phyloP scores from a whole-genome alignment of 441 rosid species.

The Populus trichocarpa region DNA sequence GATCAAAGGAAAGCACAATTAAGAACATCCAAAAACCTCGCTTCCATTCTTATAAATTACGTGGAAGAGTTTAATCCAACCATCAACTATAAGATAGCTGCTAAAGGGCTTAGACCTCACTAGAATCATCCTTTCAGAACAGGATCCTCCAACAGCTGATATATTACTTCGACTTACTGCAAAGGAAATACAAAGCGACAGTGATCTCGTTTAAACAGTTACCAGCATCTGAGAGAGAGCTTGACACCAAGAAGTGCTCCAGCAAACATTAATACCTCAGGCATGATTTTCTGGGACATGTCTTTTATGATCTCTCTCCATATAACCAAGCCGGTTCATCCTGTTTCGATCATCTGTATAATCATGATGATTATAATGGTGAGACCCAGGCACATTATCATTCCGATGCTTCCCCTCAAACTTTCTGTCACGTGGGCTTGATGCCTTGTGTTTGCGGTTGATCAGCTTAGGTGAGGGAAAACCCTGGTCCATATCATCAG shows the following conservation, averaged over 20 bases:
- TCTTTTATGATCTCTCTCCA: conserved; percentile 43
- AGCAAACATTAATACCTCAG: neutral
- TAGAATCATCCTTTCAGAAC: neutral
- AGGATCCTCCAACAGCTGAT: neutral
- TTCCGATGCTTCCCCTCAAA: conserved; percentile 34
- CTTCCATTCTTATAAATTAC: conserved; percentile 10
- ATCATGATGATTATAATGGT: conserved; percentile 24
- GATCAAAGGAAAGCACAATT: neutral
- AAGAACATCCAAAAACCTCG: neutral
- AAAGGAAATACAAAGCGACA: neutral
- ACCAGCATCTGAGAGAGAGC: neutral
- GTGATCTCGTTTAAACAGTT: neutral
- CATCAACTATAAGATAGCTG: conserved; percentile 2
- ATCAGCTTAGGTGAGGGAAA: conserved; percentile 33
- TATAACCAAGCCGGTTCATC: conserved; percentile 28
- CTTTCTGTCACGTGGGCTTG: conserved; percentile 30
- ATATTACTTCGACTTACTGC: neutral
- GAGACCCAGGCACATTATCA: conserved; percentile 19
- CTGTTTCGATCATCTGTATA: conserved; percentile 28
- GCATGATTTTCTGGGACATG: conserved; percentile 33
- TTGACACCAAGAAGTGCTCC: neutral
- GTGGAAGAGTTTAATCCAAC: conserved; percentile 4
- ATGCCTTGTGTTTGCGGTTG: conserved; percentile 35
- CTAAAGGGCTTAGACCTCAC: neutral
- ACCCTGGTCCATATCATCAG: conserved; percentile 24